phyloP scores from a whole-genome alignment of 345 rosid species.

The Firmiana major region DNA sequence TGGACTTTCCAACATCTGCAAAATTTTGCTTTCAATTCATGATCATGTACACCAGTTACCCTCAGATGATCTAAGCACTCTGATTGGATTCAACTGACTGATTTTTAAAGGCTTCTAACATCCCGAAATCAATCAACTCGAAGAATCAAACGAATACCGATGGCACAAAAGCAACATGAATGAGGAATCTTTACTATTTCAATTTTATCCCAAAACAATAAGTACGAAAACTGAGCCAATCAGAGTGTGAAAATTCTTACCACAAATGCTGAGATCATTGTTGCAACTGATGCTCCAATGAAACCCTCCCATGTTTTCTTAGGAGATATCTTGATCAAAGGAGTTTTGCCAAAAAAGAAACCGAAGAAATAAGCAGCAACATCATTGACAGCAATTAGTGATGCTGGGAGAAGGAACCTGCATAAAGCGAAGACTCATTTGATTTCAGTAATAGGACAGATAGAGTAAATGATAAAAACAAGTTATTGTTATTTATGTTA shows the following conservation, averaged over 20 bases:
- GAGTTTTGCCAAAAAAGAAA: conserved; percentile 93
- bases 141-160: not conserved
- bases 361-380: conserved; percentile 83
- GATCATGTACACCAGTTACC: not conserved
- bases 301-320: conserved; percentile 99
- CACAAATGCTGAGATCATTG: conserved; percentile 77
- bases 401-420: conserved; percentile 96
- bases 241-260: conserved; percentile 34
- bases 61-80: not conserved
- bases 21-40: no score
- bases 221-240: not conserved
- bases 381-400: conserved; percentile 87
- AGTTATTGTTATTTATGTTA: conserved; percentile 22
- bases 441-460: not conserved
- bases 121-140: not conserved
- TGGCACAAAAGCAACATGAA: not conserved
- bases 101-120: not conserved
- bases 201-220: not conserved
- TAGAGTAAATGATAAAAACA: not conserved
- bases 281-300: conserved; percentile 86
- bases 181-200: not conserved
- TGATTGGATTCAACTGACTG: not conserved
- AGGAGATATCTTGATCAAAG: conserved; percentile 84
- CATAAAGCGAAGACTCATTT: not conserved
- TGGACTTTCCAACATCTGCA: not conserved